These are phyloP conservation scores for Hypoxylon lenormandii DNA, from an alignment of 495 filamentous ascomycete genomes.

Conservation along the genomic window DNA sequence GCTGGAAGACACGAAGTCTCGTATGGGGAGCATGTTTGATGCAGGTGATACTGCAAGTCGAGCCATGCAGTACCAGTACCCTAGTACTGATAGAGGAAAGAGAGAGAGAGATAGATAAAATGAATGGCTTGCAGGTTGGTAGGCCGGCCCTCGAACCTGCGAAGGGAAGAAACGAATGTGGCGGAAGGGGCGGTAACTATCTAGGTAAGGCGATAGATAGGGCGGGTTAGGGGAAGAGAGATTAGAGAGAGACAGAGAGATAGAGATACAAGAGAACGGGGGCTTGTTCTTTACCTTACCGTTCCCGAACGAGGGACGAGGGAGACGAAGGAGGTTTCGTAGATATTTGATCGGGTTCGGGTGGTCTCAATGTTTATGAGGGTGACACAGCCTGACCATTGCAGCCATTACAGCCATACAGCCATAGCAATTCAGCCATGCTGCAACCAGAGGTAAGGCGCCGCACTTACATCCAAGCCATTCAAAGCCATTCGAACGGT, in stretches of 20 bases:
- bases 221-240: neutral
- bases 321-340: constrained; percentile 33
- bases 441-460: too few relatives aligned
- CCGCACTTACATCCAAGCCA: constrained; percentile 9
- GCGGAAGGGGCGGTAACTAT: constrained; percentile 5
- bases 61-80: constrained; percentile 40
- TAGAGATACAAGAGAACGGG: constrained; percentile 12
- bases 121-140: constrained; percentile 28
- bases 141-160: constrained; percentile 39
- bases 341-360: constrained; percentile 41
- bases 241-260: neutral
- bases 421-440: too few relatives aligned
- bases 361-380: constrained; percentile 45
- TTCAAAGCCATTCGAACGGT: constrained; percentile 19
- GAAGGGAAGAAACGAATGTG: constrained; percentile 27
- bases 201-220: constrained; percentile 7
- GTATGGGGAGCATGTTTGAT: constrained; percentile 46
- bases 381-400: constrained; percentile 37
- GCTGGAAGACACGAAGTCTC: constrained; percentile 38
- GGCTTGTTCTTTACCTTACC: constrained; percentile 4
- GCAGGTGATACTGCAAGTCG: constrained; percentile 43
- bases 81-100: constrained; percentile 48
- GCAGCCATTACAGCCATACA: too few relatives aligned
- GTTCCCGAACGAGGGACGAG: constrained; percentile 16
- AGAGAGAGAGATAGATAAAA: constrained; percentile 41